Conservation (phyloP, 2,329 filamentous ascomycete species). For the Sporothrix inflata region DNA sequence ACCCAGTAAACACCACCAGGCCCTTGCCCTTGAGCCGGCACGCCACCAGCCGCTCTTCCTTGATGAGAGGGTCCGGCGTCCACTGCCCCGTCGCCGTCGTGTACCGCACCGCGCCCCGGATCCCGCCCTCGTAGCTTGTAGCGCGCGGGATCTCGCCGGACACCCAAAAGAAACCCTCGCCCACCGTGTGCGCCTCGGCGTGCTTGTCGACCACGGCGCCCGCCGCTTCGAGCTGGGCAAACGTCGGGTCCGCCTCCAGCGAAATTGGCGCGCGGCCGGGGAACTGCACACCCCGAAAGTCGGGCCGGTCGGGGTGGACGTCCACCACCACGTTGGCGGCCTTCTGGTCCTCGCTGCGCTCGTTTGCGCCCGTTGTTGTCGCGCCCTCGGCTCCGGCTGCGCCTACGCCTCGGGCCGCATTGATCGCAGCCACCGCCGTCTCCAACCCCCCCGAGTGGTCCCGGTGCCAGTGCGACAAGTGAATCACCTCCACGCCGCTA, state of each 20-base stretch:
- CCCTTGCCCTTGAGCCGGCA: conserved; percentile 59
- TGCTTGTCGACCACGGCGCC: conserved; percentile 48
- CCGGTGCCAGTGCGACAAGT: conserved; percentile 59
- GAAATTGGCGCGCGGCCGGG: conserved; percentile 47
- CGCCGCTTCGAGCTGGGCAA: conserved; percentile 50
- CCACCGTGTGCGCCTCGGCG: conserved; percentile 47
- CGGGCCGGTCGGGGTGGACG: conserved; percentile 56
- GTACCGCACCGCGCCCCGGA: conserved; percentile 51
- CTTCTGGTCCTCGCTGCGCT: conserved; percentile 23
- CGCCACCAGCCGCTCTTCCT: conserved; percentile 57
- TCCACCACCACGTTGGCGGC: conserved; percentile 46
- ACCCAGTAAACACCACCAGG: conserved; percentile 59
- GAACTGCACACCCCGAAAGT: conserved; percentile 52
- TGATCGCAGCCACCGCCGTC: conserved; percentile 53
- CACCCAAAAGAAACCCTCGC: conserved; percentile 56
- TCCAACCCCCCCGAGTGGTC: conserved; percentile 58
- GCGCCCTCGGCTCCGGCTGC: too few species aligned
- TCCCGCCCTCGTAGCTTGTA: conserved; percentile 53
- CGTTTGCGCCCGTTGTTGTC: background rate
- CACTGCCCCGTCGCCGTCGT: conserved; percentile 46
- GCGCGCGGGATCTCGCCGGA: conserved; percentile 56
- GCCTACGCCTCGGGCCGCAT: conserved; percentile 45
- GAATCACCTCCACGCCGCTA: conserved; percentile 49
- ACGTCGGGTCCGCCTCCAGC: conserved; percentile 56
- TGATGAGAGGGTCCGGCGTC: conserved; percentile 53